Base-by-base conservation (phyloP, 2,329 filamentous ascomycete genomes). In the Penicillium polonicum region DNA sequence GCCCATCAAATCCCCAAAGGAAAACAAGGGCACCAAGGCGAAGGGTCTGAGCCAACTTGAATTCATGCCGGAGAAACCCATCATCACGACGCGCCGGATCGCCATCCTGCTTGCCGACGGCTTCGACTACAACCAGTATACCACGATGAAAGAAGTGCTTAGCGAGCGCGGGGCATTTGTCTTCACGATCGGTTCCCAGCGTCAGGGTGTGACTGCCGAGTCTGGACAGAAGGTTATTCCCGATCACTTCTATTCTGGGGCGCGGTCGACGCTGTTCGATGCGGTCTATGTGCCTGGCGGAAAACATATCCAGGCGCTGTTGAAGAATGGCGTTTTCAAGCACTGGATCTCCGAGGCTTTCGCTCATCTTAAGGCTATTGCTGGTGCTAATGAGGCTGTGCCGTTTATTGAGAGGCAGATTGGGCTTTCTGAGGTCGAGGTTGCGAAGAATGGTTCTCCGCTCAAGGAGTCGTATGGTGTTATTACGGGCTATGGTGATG, bases 291-390 rank as follows among this genome's bases (percentile, higher is more conserved):
- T 95, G 3, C 90, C 90, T 1, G 89, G 89, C 1, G 90, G 91
- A 1, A 78, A 81, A 0, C 79, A 86, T 0, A 76, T 90, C 23
- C 75, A 80, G 41, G 84, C 83, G 0, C 81, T 94, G 0, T 76
- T 81, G 53, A 86, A 87, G 78, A 91, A 83, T 61, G 90, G 90
- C 0, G 85, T 89, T 17, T 89, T 88, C 0, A 72, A 90, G 8
- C 88, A 92, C 76, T 93, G 88, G 85, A 77, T 93, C 2, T 83
- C 88, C 2, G 90, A 94, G 73, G 88, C 90, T 0, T 94, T 92
- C 63, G 90, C 89, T 0, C 90, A 94, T 60, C 80, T 92, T 52
- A 93, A 93, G 80, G 78, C 88, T 1, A 88, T 94, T 44, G 89
- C 85, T 1, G 90, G 86, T 0, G 86, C 87, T 0, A 89, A 88